Conservation (phyloP, 2,329 filamentous ascomycete species). For the Calonectria pteridis region DNA sequence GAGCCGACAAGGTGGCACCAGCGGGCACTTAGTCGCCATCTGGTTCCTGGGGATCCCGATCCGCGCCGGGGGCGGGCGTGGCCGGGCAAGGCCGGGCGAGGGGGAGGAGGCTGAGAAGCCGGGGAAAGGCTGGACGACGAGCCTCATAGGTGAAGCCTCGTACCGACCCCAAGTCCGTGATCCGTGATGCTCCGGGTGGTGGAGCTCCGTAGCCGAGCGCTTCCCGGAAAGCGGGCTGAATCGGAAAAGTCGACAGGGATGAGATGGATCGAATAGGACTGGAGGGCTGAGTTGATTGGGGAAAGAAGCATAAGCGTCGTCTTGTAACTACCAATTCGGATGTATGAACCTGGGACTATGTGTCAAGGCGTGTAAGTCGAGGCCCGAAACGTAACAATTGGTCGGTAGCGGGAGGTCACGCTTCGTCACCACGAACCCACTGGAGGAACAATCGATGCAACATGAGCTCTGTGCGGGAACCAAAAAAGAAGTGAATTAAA, state of each 20-base stretch:
- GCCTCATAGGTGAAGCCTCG: conserved; percentile 36
- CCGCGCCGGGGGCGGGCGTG: conserved; percentile 42
- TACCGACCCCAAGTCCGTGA: conserved; percentile 45
- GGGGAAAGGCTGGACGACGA: conserved; percentile 40
- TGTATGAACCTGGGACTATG: conserved; percentile 3
- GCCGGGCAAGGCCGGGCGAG: conserved; percentile 41
- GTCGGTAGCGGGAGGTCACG: neutral
- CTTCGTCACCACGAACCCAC: neutral
- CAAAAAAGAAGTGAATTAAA: neutral
- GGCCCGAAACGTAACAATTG: neutral
- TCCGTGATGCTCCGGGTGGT: conserved; percentile 47
- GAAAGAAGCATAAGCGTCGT: conserved; percentile 16
- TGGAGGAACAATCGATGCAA: neutral
- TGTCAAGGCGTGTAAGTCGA: conserved; percentile 17
- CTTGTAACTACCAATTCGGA: conserved; percentile 9
- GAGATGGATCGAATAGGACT: conserved; percentile 20
- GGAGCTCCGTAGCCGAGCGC: conserved; percentile 46
- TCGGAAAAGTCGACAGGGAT: conserved; percentile 40
- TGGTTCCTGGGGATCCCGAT: conserved; percentile 47
- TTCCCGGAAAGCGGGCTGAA: conserved; percentile 43
- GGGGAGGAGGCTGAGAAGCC: conserved; percentile 44
- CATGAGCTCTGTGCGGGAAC: neutral
- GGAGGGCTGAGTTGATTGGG: conserved; percentile 21
- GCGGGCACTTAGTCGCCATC: conserved; percentile 19
- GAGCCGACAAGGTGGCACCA: conserved; percentile 26